phyloP scores from a whole-genome alignment of 371 early-diverging fungal genomes.

The Actinomortierella wolfii region DNA sequence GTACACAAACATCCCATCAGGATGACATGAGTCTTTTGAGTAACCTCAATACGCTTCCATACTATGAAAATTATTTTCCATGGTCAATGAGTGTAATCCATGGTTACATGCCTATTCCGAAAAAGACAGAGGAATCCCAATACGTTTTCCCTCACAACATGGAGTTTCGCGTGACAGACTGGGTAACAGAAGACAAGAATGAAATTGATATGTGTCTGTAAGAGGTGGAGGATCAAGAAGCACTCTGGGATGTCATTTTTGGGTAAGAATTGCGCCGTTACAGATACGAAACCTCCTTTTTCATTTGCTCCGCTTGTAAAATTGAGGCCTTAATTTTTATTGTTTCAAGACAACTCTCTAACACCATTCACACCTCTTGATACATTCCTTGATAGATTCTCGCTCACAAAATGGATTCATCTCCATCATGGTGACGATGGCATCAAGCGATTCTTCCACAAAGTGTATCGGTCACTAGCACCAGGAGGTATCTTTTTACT shows the following conservation, averaged over 20 bases:
- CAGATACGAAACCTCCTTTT: not conserved
- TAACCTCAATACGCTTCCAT: no score
- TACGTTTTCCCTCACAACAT: slow-evolving; percentile 68
- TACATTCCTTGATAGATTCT: slow-evolving; percentile 15
- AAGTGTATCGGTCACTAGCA: slow-evolving; percentile 57
- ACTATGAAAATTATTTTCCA: slow-evolving; percentile 64
- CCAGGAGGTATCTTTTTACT: slow-evolving; percentile 72
- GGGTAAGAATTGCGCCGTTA: slow-evolving; percentile 16
- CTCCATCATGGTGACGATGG: slow-evolving; percentile 79
- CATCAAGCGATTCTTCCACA: slow-evolving; percentile 70
- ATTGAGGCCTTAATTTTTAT: no score
- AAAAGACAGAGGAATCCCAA: slow-evolving; percentile 10
- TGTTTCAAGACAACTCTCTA: no score
- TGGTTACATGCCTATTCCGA: slow-evolving; percentile 55
- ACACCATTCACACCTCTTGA: not conserved
- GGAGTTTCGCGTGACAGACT: slow-evolving; percentile 59
- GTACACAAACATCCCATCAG: no score
- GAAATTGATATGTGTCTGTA: slow-evolving; percentile 43
- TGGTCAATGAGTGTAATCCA: slow-evolving; percentile 57
- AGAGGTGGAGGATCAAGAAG: slow-evolving; percentile 20
- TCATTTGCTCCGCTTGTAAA: no score
- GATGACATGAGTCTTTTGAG: no score
- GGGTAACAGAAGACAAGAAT: slow-evolving; percentile 38
- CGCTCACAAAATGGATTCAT: slow-evolving; percentile 86
- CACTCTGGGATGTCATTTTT: slow-evolving; percentile 55